Percentiles rank a stretch among this genome's conserved stretches.
These are phyloP conservation scores for Paramecium octaurelia DNA, from an alignment of 73 alveolate species.

Conservation along the genomic window DNA sequence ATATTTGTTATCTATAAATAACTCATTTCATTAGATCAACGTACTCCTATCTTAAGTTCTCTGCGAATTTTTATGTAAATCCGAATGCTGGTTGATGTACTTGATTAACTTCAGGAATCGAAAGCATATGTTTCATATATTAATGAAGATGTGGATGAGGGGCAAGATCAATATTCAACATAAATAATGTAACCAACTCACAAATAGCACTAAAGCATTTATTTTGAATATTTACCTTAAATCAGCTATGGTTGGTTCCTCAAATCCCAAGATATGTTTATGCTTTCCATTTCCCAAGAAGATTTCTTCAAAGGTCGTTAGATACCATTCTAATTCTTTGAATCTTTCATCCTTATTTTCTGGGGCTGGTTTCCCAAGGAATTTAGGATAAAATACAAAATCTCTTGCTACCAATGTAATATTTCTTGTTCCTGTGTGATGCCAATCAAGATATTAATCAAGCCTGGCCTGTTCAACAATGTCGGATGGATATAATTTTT, in stretches of 20 bases:
- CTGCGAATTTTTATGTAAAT: background rate
- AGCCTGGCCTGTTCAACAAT: background rate
- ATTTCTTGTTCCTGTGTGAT: slow-evolving; percentile 30
- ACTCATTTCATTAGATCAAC: background rate
- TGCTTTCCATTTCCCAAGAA: slow-evolving; percentile 30
- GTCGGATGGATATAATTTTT: background rate
- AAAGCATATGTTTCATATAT: background rate
- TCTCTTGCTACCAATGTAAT: background rate
- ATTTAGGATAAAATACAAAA: background rate
- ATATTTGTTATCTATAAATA: background rate
- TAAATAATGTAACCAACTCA: background rate
- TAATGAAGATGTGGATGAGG: background rate
- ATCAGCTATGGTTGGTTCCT: background rate
- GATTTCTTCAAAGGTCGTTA: background rate
- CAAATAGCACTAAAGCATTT: background rate
- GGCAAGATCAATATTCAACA: background rate
- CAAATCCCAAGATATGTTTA: background rate
- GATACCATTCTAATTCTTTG: background rate
- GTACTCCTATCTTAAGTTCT: background rate
- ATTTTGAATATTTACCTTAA: background rate
- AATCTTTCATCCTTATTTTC: slow-evolving; percentile 30
- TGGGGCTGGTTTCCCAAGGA: slow-evolving; percentile 22
- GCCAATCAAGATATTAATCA: slow-evolving; percentile 41
- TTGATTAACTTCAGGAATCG: background rate
- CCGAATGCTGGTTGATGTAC: background rate